A percentile compares a stretch with the other conserved stretches of the same genome.
Evolutionary conservation across 371 early-diverging fungal genomes (phyloP).

Genomic region (Mortierella sp.): DNA sequence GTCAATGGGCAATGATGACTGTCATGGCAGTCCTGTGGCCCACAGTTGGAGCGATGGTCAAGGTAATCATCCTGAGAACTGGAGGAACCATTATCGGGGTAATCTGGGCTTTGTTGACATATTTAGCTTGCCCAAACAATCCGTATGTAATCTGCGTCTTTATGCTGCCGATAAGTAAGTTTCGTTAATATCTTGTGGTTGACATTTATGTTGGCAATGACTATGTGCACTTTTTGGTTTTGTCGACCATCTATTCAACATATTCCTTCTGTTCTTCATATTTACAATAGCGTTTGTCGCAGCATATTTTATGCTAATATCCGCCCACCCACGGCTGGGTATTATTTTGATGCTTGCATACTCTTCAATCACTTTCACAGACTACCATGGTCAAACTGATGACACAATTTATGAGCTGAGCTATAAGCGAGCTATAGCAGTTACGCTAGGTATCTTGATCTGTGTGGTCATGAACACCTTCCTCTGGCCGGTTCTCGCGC

Average conservation of each 20-base stretch:
- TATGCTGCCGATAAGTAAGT: constrained; percentile 66
- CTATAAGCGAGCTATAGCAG: constrained; percentile 61
- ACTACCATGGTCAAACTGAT: constrained; percentile 18
- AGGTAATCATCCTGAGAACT: constrained; percentile 67
- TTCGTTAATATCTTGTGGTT: no score
- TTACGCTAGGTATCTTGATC: constrained; percentile 68
- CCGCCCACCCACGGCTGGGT: constrained; percentile 40
- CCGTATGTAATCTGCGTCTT: constrained; percentile 67
- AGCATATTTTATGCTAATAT: constrained; percentile 36
- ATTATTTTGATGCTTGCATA: constrained; percentile 47
- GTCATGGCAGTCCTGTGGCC: constrained; percentile 74
- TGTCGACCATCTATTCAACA: no score
- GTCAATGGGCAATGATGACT: constrained; percentile 69
- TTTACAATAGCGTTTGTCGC: constrained; percentile 54
- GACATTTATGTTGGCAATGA: neutral
- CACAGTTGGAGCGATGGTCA: constrained; percentile 69
- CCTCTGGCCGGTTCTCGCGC: constrained; percentile 74
- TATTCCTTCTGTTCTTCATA: neutral
- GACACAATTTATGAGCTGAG: constrained; percentile 48
- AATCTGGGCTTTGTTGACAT: constrained; percentile 64
- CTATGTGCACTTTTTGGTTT: neutral
- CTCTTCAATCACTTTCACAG: constrained; percentile 42
- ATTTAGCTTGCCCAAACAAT: constrained; percentile 61
- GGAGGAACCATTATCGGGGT: constrained; percentile 68
- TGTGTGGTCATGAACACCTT: constrained; percentile 65